These are phyloP conservation scores for Melaleuca quinquenervia DNA, from an alignment of 345 rosid species.

Conservation along the genomic window DNA sequence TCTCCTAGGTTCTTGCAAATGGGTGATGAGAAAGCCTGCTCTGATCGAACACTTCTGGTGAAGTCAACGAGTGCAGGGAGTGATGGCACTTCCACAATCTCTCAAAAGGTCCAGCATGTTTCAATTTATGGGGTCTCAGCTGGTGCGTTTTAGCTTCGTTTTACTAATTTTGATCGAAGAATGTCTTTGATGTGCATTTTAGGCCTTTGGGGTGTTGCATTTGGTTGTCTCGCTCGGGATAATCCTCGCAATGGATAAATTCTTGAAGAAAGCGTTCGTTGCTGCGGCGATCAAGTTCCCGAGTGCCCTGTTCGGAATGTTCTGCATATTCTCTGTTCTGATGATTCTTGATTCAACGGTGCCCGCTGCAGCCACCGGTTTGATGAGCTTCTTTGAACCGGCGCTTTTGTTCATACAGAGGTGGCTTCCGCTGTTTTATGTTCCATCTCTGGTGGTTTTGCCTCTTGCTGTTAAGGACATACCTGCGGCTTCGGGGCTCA, in stretches of 20 bases:
- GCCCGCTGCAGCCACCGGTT: constrained; percentile 56
- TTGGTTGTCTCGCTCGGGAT: constrained; percentile 75
- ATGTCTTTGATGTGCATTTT: neutral
- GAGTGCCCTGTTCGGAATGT: constrained; percentile 93
- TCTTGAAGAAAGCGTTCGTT: constrained; percentile 64
- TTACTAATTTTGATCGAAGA: neutral
- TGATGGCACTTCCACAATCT: constrained; percentile 32
- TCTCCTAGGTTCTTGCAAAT: constrained; percentile 31
- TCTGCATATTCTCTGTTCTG: constrained; percentile 79
- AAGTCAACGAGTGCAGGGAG: constrained; percentile 29
- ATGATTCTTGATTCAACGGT: constrained; percentile 45
- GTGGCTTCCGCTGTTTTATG: constrained; percentile 96
- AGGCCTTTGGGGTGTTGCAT: constrained; percentile 59
- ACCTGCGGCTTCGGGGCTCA: constrained; percentile 85
- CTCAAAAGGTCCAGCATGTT: constrained; percentile 23
- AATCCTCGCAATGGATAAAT: constrained; percentile 65
- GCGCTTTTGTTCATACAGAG: constrained; percentile 79
- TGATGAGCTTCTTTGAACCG: constrained; percentile 81
- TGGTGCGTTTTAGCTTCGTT: neutral
- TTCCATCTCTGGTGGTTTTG: constrained; percentile 81
- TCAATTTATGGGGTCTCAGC: neutral
- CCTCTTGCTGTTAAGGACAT: constrained; percentile 87
- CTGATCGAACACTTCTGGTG: constrained; percentile 11
- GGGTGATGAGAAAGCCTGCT: constrained; percentile 14
- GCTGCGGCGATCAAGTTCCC: constrained; percentile 92